Conservation (phyloP, 495 filamentous ascomycete genomes). For the Chlorociboria aeruginascens region DNA sequence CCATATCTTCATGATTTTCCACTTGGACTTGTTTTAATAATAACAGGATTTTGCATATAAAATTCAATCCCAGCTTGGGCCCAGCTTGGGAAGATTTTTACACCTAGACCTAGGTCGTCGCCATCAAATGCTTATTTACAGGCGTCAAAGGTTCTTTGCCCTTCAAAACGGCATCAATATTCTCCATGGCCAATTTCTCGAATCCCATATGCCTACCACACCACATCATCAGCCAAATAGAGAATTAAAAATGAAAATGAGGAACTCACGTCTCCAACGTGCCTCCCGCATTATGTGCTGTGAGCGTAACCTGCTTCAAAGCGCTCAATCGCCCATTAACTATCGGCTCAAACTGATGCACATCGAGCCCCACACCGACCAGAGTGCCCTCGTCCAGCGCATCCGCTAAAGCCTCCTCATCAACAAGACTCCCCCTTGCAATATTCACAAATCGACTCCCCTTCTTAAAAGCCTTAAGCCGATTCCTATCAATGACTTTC, state of each 20-base stretch:
- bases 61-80: too few species aligned
- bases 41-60: too few species aligned
- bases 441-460: slow-evolving; percentile 60
- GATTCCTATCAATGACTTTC: slow-evolving; percentile 38
- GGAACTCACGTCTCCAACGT: slow-evolving; percentile 44
- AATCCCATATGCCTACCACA: slow-evolving; percentile 44
- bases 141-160: slow-evolving; percentile 46
- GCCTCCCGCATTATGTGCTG: slow-evolving; percentile 61
- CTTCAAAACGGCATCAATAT: slow-evolving; percentile 48
- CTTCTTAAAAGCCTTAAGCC: slow-evolving; percentile 38
- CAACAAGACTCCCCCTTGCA: slow-evolving; percentile 56
- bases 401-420: slow-evolving; percentile 54
- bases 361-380: slow-evolving; percentile 50
- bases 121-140: slow-evolving; percentile 47
- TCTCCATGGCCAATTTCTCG: slow-evolving; percentile 61
- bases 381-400: slow-evolving; percentile 46
- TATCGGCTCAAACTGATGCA: slow-evolving; percentile 45
- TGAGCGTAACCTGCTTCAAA: slow-evolving; percentile 41
- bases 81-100: too few species aligned
- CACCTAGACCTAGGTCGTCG: too few species aligned
- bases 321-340: slow-evolving; percentile 7
- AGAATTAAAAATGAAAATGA: background rate
- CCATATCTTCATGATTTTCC: too few species aligned
- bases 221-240: background rate
- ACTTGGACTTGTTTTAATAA: too few species aligned